Conservation (phyloP, 108 stramenopile genomes). For the Schizochytrium sp. region DNA sequence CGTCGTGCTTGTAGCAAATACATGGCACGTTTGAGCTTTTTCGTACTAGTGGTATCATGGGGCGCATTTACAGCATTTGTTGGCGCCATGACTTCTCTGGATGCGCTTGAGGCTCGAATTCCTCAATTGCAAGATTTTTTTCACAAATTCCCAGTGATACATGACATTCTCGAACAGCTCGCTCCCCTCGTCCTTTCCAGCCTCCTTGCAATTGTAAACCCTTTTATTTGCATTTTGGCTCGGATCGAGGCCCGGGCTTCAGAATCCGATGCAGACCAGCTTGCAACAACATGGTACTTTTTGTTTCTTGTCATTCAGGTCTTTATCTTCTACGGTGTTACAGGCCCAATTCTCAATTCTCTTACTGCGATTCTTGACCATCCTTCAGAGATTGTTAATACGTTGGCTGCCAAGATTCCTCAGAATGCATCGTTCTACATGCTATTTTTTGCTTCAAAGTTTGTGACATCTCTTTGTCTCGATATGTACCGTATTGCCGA, state of each 20-base stretch:
- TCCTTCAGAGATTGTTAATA: conserved; percentile 27
- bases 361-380: neutral
- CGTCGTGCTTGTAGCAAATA: conserved; percentile 40
- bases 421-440: conserved; percentile 38
- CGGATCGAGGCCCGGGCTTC: conserved; percentile 31
- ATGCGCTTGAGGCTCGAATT: neutral
- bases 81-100: conserved; percentile 45
- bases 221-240: conserved; percentile 27
- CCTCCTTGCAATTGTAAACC: conserved; percentile 34
- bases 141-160: neutral
- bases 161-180: conserved; percentile 24
- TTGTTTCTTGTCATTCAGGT: conserved; percentile 50
- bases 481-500: conserved; percentile 43
- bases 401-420: conserved; percentile 21
- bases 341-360: conserved; percentile 11
- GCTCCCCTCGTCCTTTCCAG: conserved; percentile 39
- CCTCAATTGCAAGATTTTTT: conserved; percentile 13
- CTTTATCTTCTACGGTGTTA: conserved; percentile 57
- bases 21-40: conserved; percentile 20
- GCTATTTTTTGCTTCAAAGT: conserved; percentile 21
- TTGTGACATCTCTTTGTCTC: conserved; percentile 29
- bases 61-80: conserved; percentile 38
- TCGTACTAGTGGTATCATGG: conserved; percentile 19
- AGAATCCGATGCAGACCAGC: conserved; percentile 47
- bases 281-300: conserved; percentile 57